These are phyloP conservation scores for Parasarocladium wereldwijsianum DNA, from an alignment of 2,329 filamentous ascomycete genomes.

Conservation along the genomic window DNA sequence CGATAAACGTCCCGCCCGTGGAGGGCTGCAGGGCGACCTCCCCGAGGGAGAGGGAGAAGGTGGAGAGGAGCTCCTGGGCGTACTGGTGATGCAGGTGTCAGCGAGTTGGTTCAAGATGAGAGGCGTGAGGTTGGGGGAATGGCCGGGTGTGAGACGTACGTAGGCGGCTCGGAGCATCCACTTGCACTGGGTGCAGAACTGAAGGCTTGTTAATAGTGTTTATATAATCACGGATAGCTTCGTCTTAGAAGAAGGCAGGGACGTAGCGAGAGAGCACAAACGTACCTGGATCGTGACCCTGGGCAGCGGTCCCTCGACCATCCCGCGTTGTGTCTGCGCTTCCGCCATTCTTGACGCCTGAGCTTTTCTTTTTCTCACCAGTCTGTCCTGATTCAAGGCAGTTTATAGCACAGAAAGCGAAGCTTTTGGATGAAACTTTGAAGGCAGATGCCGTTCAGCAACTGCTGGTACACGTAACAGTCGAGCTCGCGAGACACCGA, in stretches of 20 bases:
- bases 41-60: conserved; percentile 69
- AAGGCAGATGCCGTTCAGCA: too few species aligned
- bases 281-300: conserved; percentile 7
- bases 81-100: conserved; percentile 37
- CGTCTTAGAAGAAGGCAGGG: too few species aligned
- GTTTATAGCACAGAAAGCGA: too few species aligned
- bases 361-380: too few species aligned
- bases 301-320: conserved; percentile 4
- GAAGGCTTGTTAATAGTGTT: too few species aligned
- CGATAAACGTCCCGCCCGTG: conserved; percentile 71
- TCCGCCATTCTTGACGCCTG: not conserved
- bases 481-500: too few species aligned
- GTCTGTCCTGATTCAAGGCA: too few species aligned
- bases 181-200: conserved; percentile 86
- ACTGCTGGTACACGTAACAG: too few species aligned
- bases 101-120: too few species aligned
- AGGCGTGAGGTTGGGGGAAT: not conserved
- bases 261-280: too few species aligned
- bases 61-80: conserved; percentile 88
- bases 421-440: too few species aligned
- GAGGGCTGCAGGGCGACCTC: conserved; percentile 78
- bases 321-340: not conserved
- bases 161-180: conserved; percentile 84
- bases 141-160: conserved; percentile 39
- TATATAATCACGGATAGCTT: too few species aligned